Evolutionary conservation across 1,284 basidiomycete genomes (phyloP).

Genomic region (Cronartium quercuum): DNA sequence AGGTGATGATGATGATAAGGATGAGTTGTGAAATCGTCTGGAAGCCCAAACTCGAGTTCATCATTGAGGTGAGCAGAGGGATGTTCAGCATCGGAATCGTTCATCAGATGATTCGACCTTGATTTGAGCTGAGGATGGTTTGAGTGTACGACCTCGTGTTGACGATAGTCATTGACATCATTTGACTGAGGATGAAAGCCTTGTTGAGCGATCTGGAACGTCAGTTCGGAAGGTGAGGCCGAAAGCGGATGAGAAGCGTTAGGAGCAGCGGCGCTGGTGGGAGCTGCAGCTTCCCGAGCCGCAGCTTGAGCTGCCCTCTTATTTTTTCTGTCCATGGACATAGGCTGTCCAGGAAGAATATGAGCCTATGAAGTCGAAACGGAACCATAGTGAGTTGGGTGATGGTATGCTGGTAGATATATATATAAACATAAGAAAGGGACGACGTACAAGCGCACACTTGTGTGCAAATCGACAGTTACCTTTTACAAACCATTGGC

Average conservation of each 20-base stretch:
- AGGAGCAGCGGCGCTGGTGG: constrained; percentile 36
- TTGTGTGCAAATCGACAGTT: constrained; percentile 98
- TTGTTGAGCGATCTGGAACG: constrained; percentile 12
- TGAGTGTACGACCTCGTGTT: neutral
- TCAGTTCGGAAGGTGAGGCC: constrained; percentile 30
- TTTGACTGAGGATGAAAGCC: neutral
- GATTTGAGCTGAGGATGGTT: constrained; percentile 1
- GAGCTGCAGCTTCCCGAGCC: constrained; percentile 45
- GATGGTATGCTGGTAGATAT: neutral
- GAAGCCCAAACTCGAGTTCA: constrained; percentile 65
- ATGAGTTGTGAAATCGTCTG: constrained; percentile 56
- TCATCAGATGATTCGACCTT: constrained; percentile 35
- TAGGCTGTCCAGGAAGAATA: constrained; percentile 80
- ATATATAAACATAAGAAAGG: neutral
- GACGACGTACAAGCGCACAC: constrained; percentile 53
- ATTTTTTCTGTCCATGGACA: constrained; percentile 96
- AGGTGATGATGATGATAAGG: constrained; percentile 48
- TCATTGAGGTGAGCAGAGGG: constrained; percentile 67
- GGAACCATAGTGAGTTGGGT: neutral
- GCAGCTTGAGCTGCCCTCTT: constrained; percentile 86
- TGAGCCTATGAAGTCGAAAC: constrained; percentile 57
- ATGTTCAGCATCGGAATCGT: constrained; percentile 61
- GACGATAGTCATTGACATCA: neutral
- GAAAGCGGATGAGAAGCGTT: constrained; percentile 33
- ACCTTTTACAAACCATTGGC: constrained; percentile 79